Conservation (phyloP, 2,329 filamentous ascomycete genomes). For the Exophiala calicioides region DNA sequence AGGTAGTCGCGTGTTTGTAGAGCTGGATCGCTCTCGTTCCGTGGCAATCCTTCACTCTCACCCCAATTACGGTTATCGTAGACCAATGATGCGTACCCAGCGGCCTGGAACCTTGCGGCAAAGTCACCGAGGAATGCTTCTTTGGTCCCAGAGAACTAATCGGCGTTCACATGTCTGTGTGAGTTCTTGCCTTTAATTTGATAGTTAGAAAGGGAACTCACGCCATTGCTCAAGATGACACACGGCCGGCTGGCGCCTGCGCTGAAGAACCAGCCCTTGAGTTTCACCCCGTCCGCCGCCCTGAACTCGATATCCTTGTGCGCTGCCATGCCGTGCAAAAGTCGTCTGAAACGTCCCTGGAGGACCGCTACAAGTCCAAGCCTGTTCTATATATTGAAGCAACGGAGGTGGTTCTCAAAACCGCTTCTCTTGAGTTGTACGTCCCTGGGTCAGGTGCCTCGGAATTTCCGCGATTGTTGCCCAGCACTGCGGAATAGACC, state of each 20-base stretch:
- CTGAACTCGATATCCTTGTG: background rate
- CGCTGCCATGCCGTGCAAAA: too few species aligned
- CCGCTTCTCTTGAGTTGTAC: too few species aligned
- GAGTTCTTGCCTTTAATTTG: too few species aligned
- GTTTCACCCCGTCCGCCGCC: background rate
- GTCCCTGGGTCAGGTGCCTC: too few species aligned
- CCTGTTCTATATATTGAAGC: too few species aligned
- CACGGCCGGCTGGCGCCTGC: background rate
- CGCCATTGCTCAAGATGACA: background rate
- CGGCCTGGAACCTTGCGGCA: background rate
- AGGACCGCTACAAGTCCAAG: too few species aligned
- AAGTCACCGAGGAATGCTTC: background rate
- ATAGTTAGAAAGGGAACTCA: background rate
- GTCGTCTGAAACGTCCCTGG: too few species aligned
- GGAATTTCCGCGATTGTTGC: too few species aligned
- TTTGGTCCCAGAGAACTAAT: background rate
- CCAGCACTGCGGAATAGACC: too few species aligned
- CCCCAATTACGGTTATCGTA: slow-evolving; percentile 30
- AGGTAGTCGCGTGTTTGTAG: slow-evolving; percentile 38
- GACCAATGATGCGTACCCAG: background rate
- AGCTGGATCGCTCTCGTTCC: slow-evolving; percentile 33
- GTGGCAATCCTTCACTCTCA: slow-evolving; percentile 32
- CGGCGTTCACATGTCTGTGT: background rate
- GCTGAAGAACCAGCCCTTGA: background rate
- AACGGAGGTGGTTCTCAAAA: too few species aligned